These are phyloP conservation scores for Volutella citrinella DNA, from an alignment of 2,329 filamentous ascomycete genomes.

Conservation along the genomic window DNA sequence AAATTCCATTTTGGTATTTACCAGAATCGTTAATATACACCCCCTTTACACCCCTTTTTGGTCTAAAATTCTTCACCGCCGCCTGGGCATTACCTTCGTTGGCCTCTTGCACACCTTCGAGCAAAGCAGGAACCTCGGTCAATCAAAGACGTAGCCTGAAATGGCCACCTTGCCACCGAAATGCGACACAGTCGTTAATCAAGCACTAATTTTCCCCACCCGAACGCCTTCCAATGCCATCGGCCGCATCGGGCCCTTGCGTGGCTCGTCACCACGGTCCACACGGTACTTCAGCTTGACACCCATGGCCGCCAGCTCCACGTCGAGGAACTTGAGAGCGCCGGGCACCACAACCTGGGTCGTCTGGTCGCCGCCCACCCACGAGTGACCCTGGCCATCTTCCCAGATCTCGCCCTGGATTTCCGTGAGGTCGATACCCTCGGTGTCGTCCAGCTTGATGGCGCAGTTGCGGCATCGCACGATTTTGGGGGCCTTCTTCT, in stretches of 20 bases:
- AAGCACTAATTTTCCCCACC: slow-evolving; percentile 22
- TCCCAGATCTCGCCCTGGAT: slow-evolving; percentile 81
- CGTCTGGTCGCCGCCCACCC: slow-evolving; percentile 85
- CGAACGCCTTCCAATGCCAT: slow-evolving; percentile 29
- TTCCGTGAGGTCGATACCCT: slow-evolving; percentile 53
- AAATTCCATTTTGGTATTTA: no score
- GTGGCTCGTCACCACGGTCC: slow-evolving; percentile 61
- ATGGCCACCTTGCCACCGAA: not conserved
- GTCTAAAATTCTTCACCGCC: no score
- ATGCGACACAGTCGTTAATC: no score
- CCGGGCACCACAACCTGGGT: slow-evolving; percentile 90
- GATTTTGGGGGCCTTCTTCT: slow-evolving; percentile 63
- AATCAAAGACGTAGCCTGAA: no score
- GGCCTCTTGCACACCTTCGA: no score
- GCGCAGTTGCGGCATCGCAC: slow-evolving; percentile 82
- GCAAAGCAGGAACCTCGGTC: slow-evolving; percentile 8
- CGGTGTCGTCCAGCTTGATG: slow-evolving; percentile 53
- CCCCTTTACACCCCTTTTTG: no score
- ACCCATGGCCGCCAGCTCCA: slow-evolving; percentile 94
- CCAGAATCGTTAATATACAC: no score
- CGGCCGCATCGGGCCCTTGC: slow-evolving; percentile 48
- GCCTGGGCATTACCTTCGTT: no score
- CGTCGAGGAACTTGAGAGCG: slow-evolving; percentile 88
- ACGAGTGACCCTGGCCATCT: slow-evolving; percentile 80
- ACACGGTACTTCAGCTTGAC: slow-evolving; percentile 83